Percentiles rank a stretch among this genome's conserved stretches.
phyloP scores from a whole-genome alignment of 371 early-diverging fungal genomes.

The Lichtheimia ramosa region DNA sequence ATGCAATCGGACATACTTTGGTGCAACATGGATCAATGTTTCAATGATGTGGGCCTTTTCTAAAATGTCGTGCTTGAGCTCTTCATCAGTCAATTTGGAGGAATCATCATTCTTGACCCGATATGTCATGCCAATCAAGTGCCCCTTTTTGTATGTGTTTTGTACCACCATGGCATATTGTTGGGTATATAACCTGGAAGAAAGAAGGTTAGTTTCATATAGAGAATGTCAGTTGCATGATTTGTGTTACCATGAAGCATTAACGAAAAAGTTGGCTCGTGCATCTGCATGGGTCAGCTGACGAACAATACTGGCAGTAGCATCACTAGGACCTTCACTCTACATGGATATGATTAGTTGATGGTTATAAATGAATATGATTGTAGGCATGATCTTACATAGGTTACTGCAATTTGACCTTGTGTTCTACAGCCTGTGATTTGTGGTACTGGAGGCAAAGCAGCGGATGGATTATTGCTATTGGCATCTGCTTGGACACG shows the following conservation, averaged over 20 bases:
- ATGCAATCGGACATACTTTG: constrained; percentile 49
- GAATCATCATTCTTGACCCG: constrained; percentile 52
- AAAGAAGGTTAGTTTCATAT: not conserved
- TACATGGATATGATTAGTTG: constrained; percentile 8
- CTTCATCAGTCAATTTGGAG: constrained; percentile 35
- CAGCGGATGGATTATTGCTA: constrained; percentile 4
- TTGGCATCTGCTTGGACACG: constrained; percentile 10
- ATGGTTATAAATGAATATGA: not conserved
- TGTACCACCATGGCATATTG: constrained; percentile 55
- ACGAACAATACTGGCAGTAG: constrained; percentile 47
- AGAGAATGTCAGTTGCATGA: not conserved
- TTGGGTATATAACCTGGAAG: constrained; percentile 32
- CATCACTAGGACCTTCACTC: constrained; percentile 59
- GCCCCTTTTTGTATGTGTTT: constrained; percentile 50
- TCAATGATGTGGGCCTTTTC: constrained; percentile 39
- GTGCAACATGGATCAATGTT: constrained; percentile 41
- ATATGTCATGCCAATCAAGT: constrained; percentile 57
- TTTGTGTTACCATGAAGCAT: constrained; percentile 42
- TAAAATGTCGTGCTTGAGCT: constrained; percentile 46
- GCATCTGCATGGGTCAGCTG: constrained; percentile 51
- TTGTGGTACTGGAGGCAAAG: constrained; percentile 22
- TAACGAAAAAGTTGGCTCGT: constrained; percentile 51
- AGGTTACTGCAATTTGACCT: constrained; percentile 57
- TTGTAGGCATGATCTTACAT: constrained; percentile 25
- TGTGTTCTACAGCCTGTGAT: constrained; percentile 42